Evolutionary conservation across 768 basidiomycete genomes (phyloP), one percentile per base, ranked within the genome.

Genomic region (Russula compacta): DNA sequence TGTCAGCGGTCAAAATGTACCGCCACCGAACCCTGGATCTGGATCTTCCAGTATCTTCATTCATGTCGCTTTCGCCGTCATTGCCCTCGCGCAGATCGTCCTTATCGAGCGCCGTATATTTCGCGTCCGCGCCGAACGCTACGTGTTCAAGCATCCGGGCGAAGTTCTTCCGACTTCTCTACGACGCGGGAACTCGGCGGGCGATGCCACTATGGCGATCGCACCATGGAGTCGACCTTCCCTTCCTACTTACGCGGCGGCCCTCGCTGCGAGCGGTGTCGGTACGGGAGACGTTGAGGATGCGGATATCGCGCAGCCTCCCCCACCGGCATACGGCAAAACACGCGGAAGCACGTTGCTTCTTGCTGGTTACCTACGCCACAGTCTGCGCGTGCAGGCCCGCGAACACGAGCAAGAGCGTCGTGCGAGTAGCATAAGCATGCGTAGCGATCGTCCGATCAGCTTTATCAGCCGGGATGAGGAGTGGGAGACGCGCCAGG

Each of bases 211-310:
- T 5, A 68, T 73, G 65, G 61, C 65, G 12, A 60, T 69, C 4
- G 80, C 85, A 10, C 87, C 87, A 2, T 89, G 87, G 87, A 83
- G 83, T 70, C 76, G 86, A 24, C 85, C 84, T 1, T 79, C 85
- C 12, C 73, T 88, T 46, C 86, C 86, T 0, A 85, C 84, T 12
- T 88, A 88, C 67, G 85, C 84, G 4, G 83, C 85, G 19, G 81
- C 83, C 2, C 74, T 90, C n/a, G 79, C 81, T 8, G 79, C 85
- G 64, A 83, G 81, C 69, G 86, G 86, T 14, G 78, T 75, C 14
- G 85, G 84, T 39, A 88, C 87, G 4, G 87, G 86, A 44, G 87
- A 89, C 70, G 86, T 86, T 32, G 87, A 89, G 66, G 86, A 87
- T 69, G 75, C 81, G 67, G 69, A 79, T 40, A 89, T 87, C 59